These are phyloP conservation scores for Elsinoe necatrix DNA, from an alignment of 2,329 filamentous ascomycete species.

Conservation along the genomic window DNA sequence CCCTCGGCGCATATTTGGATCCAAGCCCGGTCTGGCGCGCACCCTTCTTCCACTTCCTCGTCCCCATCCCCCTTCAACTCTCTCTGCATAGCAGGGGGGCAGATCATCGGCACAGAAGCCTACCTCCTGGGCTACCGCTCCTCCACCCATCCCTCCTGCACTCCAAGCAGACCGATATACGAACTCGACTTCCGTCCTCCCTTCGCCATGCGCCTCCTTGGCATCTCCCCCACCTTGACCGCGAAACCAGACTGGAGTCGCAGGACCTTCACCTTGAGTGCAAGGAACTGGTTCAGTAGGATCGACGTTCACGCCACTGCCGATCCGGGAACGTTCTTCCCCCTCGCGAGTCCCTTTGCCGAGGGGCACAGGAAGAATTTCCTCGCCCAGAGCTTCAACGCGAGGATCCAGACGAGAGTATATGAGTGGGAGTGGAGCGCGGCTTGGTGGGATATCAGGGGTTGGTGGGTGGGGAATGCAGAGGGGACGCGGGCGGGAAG, in stretches of 20 bases:
- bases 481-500: conserved; percentile 21
- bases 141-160: conserved; percentile 16
- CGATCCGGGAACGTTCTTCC: conserved; percentile 38
- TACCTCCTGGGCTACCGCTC: conserved; percentile 41
- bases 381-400: conserved; percentile 41
- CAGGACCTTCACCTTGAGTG: conserved; percentile 32
- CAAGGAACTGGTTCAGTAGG: conserved; percentile 35
- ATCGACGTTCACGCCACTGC: conserved; percentile 35
- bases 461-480: conserved; percentile 23
- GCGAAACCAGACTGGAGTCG: conserved; percentile 35
- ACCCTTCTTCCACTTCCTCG: neutral
- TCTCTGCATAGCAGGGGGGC: conserved; percentile 33
- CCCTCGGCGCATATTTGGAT: conserved; percentile 38
- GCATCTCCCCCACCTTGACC: conserved; percentile 36
- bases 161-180: conserved; percentile 20
- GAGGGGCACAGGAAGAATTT: conserved; percentile 39
- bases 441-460: conserved; percentile 31
- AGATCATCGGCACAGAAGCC: conserved; percentile 36
- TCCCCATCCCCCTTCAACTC: conserved; percentile 17
- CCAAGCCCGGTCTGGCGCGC: conserved; percentile 27
- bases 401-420: conserved; percentile 36
- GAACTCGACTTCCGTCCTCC: conserved; percentile 39
- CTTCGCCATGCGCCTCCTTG: conserved; percentile 33
- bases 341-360: conserved; percentile 38
- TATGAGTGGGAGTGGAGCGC: conserved; percentile 31